Conservation (phyloP, 768 basidiomycete species). For the Krasilnikovozyma curviuscula region DNA sequence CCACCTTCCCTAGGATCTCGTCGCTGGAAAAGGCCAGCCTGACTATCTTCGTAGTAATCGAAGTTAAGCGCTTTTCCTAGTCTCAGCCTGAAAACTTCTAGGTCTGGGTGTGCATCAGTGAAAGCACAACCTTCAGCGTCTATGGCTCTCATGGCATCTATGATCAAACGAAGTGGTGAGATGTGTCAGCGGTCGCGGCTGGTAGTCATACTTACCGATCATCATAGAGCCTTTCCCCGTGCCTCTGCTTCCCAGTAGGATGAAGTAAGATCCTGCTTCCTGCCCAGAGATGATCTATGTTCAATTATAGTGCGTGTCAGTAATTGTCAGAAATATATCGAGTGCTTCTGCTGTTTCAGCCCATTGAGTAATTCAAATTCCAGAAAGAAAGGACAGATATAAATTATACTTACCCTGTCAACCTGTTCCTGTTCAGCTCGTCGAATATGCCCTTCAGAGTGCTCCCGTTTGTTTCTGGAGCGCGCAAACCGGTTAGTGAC, state of each 20-base stretch:
- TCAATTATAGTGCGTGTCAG: constrained; percentile 56
- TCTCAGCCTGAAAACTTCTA: constrained; percentile 67
- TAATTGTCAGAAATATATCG: constrained; percentile 48
- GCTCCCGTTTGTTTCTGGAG: no score
- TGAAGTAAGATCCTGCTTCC: constrained; percentile 52
- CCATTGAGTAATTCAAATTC: constrained; percentile 17
- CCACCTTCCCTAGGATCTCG: constrained; percentile 33
- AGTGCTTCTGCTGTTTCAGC: constrained; percentile 24
- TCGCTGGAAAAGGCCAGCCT: constrained; percentile 7
- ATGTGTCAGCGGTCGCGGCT: no score
- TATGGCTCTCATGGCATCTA: constrained; percentile 47
- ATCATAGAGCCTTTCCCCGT: constrained; percentile 69
- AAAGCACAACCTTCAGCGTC: constrained; percentile 48
- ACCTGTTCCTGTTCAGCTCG: no score
- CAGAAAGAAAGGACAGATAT: no score
- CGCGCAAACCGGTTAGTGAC: no score
- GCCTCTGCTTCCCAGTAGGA: constrained; percentile 68
- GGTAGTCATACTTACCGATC: constrained; percentile 28
- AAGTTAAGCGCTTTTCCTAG: constrained; percentile 40
- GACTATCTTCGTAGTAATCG: constrained; percentile 19
- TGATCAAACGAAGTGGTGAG: no score
- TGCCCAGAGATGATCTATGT: constrained; percentile 54
- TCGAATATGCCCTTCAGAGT: no score
- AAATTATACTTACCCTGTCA: no score
- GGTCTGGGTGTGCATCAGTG: constrained; percentile 66